phyloP scores from a whole-genome alignment of 768 basidiomycete species.

The Trametes punicea region DNA sequence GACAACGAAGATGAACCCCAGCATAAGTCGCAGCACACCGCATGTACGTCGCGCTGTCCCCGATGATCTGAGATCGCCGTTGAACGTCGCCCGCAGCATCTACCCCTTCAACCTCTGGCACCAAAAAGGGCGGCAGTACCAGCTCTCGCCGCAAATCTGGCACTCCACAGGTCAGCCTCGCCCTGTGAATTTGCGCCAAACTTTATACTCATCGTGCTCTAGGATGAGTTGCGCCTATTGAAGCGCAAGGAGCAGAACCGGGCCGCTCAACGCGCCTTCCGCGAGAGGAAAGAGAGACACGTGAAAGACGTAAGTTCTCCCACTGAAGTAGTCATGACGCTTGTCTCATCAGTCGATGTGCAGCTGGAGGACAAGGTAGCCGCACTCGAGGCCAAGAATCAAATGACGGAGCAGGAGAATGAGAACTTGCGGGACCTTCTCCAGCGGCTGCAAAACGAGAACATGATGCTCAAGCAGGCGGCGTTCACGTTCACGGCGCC shows the following conservation, averaged over 20 bases:
- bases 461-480: constrained; percentile 72
- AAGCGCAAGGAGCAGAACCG: constrained; percentile 98
- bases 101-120: not conserved
- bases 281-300: constrained; percentile 96
- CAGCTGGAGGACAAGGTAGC: constrained; percentile 92
- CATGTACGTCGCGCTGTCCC: constrained; percentile 36
- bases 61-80: constrained; percentile 2
- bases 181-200: not conserved
- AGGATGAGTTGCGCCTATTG: constrained; percentile 72
- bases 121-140: constrained; percentile 15
- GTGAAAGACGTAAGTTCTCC: constrained; percentile 81
- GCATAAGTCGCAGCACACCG: constrained; percentile 61
- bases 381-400: constrained; percentile 80
- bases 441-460: constrained; percentile 82
- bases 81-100: constrained; percentile 8
- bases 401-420: constrained; percentile 71
- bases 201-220: not conserved
- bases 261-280: constrained; percentile 94
- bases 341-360: constrained; percentile 2
- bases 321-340: not conserved
- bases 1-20: constrained; percentile 64
- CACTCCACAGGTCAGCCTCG: constrained; percentile 20
- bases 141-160: constrained; percentile 26
- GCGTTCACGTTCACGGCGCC: constrained; percentile 85
- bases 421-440: constrained; percentile 87